Base-by-base conservation (phyloP, 805 yeast genomes). In the Ogataea zsoltii region DNA sequence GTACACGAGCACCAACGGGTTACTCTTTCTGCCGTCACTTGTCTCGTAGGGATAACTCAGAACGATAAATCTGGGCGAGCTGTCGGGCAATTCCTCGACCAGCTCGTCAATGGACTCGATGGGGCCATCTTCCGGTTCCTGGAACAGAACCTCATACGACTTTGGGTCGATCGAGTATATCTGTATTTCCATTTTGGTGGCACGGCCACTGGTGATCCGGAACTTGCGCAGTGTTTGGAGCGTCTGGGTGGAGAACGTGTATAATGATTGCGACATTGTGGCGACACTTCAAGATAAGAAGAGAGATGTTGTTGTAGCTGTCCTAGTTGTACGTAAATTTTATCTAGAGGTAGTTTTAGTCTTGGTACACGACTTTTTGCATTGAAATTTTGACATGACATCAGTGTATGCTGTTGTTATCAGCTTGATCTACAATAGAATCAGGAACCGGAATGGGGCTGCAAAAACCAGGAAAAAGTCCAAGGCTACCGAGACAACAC, bases 1-100 rank as follows among this genome's bases (percentile, higher is more conserved):
- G 64, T 89, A 91, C n/a, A 91, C 56, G 61, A 91, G 65, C 2
- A 90, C 88, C 50, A 85, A 74, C 3, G 96, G 97, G 9, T 79
- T 74, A 38, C 81, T 76, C 57, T 77, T 74, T 44, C 95, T 73
- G 0, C 96, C 96, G 56, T 90, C 97, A 26, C 69, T 62, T 7
- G 77, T 65, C 18, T 77, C 78, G 56, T 82, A 66, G 6, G 96
- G 96, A 57, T 88, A 84, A 11, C 95, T 87, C 46, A 89, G 65
- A 5, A 89, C 72, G 6, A 90, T 69, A 59, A 74, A 90, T 48
- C 96, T 69, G 12, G 97, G 96, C 11, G 83, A 66, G 57, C 82
- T 88, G 51, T 86, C 95, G 0, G 97, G 96, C 37, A 90, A 66
- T 46, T 81, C 88, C 43, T 88, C 96, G 5, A 73, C 71, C 34